A percentile compares a stretch with the other conserved stretches of the same genome.
Evolutionary conservation across 2,329 filamentous ascomycete species (phyloP).

Genomic region (Alternaria atra): DNA sequence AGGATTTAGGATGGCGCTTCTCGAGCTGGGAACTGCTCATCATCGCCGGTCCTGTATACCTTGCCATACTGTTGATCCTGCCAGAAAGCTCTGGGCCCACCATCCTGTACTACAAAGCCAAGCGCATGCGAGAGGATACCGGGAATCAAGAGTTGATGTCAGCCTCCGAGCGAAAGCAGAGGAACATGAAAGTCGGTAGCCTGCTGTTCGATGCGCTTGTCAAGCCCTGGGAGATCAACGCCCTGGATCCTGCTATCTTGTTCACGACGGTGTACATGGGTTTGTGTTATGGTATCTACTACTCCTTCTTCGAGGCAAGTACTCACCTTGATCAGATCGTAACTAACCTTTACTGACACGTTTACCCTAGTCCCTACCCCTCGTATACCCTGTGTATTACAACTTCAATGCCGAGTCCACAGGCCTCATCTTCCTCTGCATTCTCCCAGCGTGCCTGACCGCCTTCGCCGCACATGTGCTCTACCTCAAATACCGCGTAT

Average conservation of each 20-base stretch:
- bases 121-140: slow-evolving; percentile 73
- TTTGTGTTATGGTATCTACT: slow-evolving; percentile 75
- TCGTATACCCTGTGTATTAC: slow-evolving; percentile 79
- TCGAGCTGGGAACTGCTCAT: slow-evolving; percentile 87
- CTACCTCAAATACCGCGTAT: slow-evolving; percentile 81
- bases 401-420: slow-evolving; percentile 75
- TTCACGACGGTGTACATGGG: slow-evolving; percentile 86
- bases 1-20: slow-evolving; percentile 78
- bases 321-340: neutral
- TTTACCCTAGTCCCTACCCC: slow-evolving; percentile 52
- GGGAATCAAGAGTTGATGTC: slow-evolving; percentile 74
- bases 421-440: slow-evolving; percentile 83
- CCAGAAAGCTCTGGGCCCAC: slow-evolving; percentile 84
- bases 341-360: neutral
- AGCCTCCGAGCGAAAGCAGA: slow-evolving; percentile 77
- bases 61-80: slow-evolving; percentile 80
- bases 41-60: slow-evolving; percentile 73
- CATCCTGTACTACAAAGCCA: slow-evolving; percentile 66
- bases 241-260: slow-evolving; percentile 82
- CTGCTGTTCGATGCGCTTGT: slow-evolving; percentile 64
- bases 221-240: slow-evolving; percentile 84
- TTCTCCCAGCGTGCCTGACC: slow-evolving; percentile 74
- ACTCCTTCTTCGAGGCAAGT: slow-evolving; percentile 74
- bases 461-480: slow-evolving; percentile 71
- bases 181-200: slow-evolving; percentile 43